Percentiles rank a stretch among this genome's conserved stretches.
Evolutionary conservation across 2,329 filamentous ascomycete species (phyloP).

Genomic region (Massarina eburnea): DNA sequence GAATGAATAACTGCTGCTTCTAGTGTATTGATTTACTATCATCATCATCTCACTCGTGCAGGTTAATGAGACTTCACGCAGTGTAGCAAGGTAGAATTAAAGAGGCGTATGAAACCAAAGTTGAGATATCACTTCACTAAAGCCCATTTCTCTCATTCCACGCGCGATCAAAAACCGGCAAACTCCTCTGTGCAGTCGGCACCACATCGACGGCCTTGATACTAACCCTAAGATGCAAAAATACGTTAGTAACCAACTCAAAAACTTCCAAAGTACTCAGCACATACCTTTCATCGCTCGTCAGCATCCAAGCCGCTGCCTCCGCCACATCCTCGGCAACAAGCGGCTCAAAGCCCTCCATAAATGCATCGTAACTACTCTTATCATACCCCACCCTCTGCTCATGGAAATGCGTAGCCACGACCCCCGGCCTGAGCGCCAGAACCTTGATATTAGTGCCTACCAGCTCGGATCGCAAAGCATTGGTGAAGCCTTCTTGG

Average conservation of each 20-base stretch:
- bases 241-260: too few species aligned
- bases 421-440: neutral
- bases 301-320: constrained; percentile 48
- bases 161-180: constrained; percentile 41
- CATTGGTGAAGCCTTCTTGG: constrained; percentile 54
- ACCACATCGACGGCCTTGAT: constrained; percentile 54
- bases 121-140: too few species aligned
- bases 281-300: constrained; percentile 41
- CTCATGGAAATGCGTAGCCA: constrained; percentile 1
- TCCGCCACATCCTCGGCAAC: constrained; percentile 49
- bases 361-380: constrained; percentile 46
- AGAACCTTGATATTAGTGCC: too few species aligned
- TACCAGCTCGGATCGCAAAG: constrained; percentile 51
- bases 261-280: too few species aligned
- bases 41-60: too few species aligned
- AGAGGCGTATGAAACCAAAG: too few species aligned
- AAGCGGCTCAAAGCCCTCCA: constrained; percentile 50
- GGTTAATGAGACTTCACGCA: too few species aligned
- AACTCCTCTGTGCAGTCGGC: constrained; percentile 45
- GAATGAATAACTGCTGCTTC: too few species aligned
- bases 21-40: too few species aligned
- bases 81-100: too few species aligned
- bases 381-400: constrained; percentile 45
- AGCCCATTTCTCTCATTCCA: constrained; percentile 28
- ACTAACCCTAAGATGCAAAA: too few species aligned